Conservation (phyloP, 371 early-diverging fungal species). For the Polyrhizophydium stewartii region DNA sequence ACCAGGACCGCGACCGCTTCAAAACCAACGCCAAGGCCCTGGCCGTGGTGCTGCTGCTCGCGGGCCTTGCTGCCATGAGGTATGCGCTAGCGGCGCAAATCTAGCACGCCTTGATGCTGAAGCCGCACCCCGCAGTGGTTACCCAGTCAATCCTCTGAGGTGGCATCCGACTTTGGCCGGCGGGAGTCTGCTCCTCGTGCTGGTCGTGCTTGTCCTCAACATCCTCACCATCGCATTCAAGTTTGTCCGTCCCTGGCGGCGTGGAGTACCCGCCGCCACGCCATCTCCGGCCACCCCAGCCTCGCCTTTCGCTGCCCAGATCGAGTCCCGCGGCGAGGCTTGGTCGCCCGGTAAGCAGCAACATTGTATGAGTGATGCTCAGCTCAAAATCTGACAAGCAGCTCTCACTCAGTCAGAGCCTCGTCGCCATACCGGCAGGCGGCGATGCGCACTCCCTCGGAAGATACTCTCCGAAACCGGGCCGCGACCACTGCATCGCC, state of each 20-base stretch:
- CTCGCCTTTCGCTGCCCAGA: background rate
- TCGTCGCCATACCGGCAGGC: background rate
- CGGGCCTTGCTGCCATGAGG: background rate
- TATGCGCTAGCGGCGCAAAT: background rate
- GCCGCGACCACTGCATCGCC: background rate
- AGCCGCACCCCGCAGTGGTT: too few relatives aligned
- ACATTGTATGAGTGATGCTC: background rate
- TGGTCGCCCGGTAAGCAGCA: conserved; percentile 2
- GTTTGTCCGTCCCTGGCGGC: background rate
- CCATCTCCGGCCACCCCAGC: background rate
- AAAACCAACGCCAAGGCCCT: background rate
- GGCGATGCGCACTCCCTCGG: background rate
- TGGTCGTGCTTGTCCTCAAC: background rate
- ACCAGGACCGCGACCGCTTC: background rate
- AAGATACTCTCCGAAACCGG: background rate
- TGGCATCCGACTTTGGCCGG: too few relatives aligned
- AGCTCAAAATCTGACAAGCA: too few relatives aligned
- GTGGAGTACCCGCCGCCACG: background rate
- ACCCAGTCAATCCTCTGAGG: too few relatives aligned
- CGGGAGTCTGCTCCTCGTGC: background rate
- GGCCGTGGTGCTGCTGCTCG: background rate
- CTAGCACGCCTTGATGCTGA: too few relatives aligned
- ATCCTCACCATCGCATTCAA: background rate
- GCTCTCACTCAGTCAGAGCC: too few relatives aligned
- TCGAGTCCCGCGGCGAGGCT: conserved; percentile 2